phyloP scores from a whole-genome alignment of 2,329 filamentous ascomycete genomes.

The Nectriaceae sp. region DNA sequence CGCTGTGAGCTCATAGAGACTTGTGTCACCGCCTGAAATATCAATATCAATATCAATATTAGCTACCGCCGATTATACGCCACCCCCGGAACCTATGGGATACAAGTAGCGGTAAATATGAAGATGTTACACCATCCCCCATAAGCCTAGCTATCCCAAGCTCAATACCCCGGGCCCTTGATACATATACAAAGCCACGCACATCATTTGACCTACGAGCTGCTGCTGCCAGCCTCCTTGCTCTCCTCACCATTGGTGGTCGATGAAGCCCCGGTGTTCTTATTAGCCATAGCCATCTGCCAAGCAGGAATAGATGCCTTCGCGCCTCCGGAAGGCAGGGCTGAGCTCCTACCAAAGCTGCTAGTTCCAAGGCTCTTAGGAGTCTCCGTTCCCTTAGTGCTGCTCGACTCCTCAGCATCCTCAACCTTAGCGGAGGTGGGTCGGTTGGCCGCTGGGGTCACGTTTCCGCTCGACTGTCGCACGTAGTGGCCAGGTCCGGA shows the following conservation, averaged over 20 bases:
- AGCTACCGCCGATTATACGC: background rate
- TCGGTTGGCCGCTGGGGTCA: slow-evolving; percentile 15
- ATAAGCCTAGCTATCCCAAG: background rate
- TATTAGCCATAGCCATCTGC: slow-evolving; percentile 73
- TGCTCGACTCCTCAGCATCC: slow-evolving; percentile 27
- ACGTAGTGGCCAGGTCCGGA: slow-evolving; percentile 29
- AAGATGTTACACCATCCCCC: background rate
- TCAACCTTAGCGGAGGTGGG: slow-evolving; percentile 30
- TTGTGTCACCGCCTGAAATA: no score
- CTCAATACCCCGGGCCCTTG: background rate
- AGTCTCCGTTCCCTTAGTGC: slow-evolving; percentile 31
- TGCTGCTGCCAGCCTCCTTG: slow-evolving; percentile 17
- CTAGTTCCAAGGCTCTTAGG: slow-evolving; percentile 24
- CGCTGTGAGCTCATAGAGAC: no score
- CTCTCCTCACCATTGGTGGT: slow-evolving; percentile 30
- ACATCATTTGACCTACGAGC: slow-evolving; percentile 5
- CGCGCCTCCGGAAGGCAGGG: slow-evolving; percentile 40
- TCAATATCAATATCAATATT: background rate
- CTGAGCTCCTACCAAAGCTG: slow-evolving; percentile 34
- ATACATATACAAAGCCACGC: background rate
- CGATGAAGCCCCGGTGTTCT: slow-evolving; percentile 35
- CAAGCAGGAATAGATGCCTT: slow-evolving; percentile 77
- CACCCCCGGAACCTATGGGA: background rate
- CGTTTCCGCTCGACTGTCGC: slow-evolving; percentile 23
- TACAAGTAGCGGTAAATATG: no score